Evolutionary conservation across 768 basidiomycete species (phyloP).

Genomic region (Neoboletus brunneissimus): DNA sequence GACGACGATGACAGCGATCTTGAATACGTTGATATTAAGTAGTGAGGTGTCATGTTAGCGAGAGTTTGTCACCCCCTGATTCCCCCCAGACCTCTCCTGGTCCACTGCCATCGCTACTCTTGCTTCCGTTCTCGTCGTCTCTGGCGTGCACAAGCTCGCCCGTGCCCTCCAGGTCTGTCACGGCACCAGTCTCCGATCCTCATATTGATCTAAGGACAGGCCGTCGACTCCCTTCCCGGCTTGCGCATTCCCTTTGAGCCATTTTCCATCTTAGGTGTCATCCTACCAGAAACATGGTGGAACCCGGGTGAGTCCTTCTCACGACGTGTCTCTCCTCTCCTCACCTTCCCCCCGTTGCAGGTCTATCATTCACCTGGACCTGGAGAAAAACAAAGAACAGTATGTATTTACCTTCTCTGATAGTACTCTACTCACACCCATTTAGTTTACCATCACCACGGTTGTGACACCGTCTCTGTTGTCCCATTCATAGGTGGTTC

Average conservation of each 20-base stretch:
- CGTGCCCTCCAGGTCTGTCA: slow-evolving; percentile 16
- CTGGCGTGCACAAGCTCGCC: slow-evolving; percentile 13
- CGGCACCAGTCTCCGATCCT: too few species aligned
- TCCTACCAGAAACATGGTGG: slow-evolving; percentile 20
- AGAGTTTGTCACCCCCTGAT: neutral
- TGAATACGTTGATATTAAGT: too few species aligned
- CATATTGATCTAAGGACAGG: slow-evolving; percentile 2
- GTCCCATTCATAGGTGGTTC: too few species aligned
- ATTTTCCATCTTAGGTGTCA: slow-evolving; percentile 2
- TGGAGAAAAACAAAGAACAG: slow-evolving; percentile 24
- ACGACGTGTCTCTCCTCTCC: neutral
- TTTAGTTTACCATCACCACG: slow-evolving; percentile 20
- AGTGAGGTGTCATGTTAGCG: neutral
- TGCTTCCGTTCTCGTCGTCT: slow-evolving; percentile 5
- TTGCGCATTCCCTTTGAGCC: slow-evolving; percentile 22
- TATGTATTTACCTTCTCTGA: neutral
- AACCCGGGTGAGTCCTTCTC: slow-evolving; percentile 14
- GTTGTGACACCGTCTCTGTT: neutral
- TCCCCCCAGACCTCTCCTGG: slow-evolving; percentile 4
- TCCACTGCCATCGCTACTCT: neutral
- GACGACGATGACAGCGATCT: neutral
- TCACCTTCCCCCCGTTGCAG: slow-evolving; percentile 1
- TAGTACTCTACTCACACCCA: neutral
- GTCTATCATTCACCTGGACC: slow-evolving; percentile 20
- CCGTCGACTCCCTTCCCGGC: slow-evolving; percentile 17